Evolutionary conservation across 2,329 filamentous ascomycete species (phyloP).

Genomic region (Phyllosticta paracitricarpa): DNA sequence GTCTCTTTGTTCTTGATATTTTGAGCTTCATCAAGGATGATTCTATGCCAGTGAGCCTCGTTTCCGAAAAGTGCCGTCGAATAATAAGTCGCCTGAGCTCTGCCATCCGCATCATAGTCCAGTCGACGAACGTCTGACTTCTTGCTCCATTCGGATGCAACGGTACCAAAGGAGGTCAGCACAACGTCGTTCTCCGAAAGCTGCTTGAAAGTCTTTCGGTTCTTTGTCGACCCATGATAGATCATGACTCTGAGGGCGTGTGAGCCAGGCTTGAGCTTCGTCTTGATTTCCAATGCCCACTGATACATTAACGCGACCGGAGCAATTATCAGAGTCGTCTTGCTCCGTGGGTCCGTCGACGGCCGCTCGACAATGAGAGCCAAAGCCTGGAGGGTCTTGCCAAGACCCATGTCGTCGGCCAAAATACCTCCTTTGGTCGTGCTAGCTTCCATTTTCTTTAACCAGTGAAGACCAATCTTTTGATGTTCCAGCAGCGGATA

Average conservation of each 20-base stretch:
- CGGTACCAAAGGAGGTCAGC: slow-evolving; percentile 66
- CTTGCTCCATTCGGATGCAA: slow-evolving; percentile 30
- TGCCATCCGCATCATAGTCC: slow-evolving; percentile 83
- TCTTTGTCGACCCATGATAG: slow-evolving; percentile 53
- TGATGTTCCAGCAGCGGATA: slow-evolving; percentile 72
- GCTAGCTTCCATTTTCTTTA: slow-evolving; percentile 63
- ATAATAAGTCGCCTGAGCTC: slow-evolving; percentile 52
- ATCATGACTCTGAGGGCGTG: slow-evolving; percentile 56
- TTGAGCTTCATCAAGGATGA: slow-evolving; percentile 73
- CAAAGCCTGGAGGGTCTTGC: slow-evolving; percentile 75
- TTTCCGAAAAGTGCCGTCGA: slow-evolving; percentile 65
- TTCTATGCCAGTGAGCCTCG: slow-evolving; percentile 52
- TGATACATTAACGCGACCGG: slow-evolving; percentile 73
- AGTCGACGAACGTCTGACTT: slow-evolving; percentile 51
- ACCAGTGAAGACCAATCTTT: slow-evolving; percentile 65
- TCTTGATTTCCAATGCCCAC: slow-evolving; percentile 71
- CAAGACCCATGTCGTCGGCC: slow-evolving; percentile 77
- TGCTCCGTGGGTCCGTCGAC: slow-evolving; percentile 46
- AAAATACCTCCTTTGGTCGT: slow-evolving; percentile 54
- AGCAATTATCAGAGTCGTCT: slow-evolving; percentile 75
- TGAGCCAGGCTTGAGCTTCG: slow-evolving; percentile 49
- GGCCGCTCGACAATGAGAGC: slow-evolving; percentile 62
- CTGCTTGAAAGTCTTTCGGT: slow-evolving; percentile 45
- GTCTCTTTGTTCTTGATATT: slow-evolving; percentile 68
- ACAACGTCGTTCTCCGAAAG: slow-evolving; percentile 63